These are phyloP conservation scores for Mediolabrus comicus DNA, from an alignment of 108 stramenopile species.

Conservation along the genomic window DNA sequence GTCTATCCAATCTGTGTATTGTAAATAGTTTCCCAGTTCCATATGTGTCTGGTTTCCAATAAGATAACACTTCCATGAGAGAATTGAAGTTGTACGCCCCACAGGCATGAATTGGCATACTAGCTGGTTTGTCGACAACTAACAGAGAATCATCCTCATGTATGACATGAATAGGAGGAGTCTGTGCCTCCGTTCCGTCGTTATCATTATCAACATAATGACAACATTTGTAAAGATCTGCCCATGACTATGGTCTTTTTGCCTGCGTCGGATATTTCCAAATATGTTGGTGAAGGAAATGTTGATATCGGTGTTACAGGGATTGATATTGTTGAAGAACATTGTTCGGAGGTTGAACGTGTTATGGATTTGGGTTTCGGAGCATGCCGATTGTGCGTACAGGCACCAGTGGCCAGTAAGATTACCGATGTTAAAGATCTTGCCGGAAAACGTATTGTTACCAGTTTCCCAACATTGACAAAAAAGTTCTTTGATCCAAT, in stretches of 20 bases:
- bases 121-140: constrained; percentile 89
- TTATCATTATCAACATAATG: neutral
- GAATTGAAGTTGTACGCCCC: constrained; percentile 89
- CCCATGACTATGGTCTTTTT: constrained; percentile 94
- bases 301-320: constrained; percentile 97
- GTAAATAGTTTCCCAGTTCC: constrained; percentile 59
- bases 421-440: constrained; percentile 72
- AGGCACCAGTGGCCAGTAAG: constrained; percentile 80
- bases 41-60: constrained; percentile 47
- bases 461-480: constrained; percentile 89
- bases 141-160: constrained; percentile 60
- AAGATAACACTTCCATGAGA: constrained; percentile 55
- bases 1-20: constrained; percentile 77
- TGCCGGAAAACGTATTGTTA: constrained; percentile 94
- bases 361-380: constrained; percentile 94
- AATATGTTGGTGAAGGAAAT: constrained; percentile 94
- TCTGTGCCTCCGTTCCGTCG: neutral
- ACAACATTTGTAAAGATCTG: constrained; percentile 73
- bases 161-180: constrained; percentile 52
- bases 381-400: constrained; percentile 92
- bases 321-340: constrained; percentile 83
- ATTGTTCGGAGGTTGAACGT: constrained; percentile 72
- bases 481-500: constrained; percentile 81
- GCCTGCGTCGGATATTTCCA: constrained; percentile 95
- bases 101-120: constrained; percentile 93